phyloP scores from a whole-genome alignment of 345 rosid species.

The Eucalyptus marginata region DNA sequence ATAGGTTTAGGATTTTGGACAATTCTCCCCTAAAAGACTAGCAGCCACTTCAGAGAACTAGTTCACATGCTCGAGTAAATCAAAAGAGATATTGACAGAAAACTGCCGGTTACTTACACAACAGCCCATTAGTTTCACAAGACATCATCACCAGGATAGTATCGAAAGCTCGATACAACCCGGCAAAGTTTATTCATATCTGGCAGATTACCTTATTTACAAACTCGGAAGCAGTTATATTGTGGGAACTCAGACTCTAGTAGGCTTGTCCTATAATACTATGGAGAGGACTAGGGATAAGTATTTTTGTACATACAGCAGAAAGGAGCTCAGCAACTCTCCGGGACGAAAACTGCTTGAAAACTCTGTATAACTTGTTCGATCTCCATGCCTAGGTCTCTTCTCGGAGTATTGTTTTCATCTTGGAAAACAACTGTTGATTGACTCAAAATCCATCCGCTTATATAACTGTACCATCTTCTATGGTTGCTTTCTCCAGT shows the following conservation, averaged over 20 bases:
- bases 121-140: neutral
- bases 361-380: neutral
- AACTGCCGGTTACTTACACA: neutral
- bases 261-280: neutral
- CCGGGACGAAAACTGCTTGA: neutral
- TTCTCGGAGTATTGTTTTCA: neutral
- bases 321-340: neutral
- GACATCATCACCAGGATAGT: neutral
- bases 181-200: neutral
- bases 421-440: neutral
- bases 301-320: neutral
- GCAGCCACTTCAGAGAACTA: neutral
- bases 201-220: neutral
- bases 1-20: no score
- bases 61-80: neutral
- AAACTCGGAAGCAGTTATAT: neutral
- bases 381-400: neutral
- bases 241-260: neutral
- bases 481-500: constrained; percentile 75
- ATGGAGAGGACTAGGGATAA: neutral
- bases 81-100: neutral
- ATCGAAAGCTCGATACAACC: neutral
- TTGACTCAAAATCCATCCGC: neutral
- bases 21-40: no score
- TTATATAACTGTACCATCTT: constrained; percentile 70